Conservation (phyloP, 495 filamentous ascomycete species). For the Penicillium egyptiacum region DNA sequence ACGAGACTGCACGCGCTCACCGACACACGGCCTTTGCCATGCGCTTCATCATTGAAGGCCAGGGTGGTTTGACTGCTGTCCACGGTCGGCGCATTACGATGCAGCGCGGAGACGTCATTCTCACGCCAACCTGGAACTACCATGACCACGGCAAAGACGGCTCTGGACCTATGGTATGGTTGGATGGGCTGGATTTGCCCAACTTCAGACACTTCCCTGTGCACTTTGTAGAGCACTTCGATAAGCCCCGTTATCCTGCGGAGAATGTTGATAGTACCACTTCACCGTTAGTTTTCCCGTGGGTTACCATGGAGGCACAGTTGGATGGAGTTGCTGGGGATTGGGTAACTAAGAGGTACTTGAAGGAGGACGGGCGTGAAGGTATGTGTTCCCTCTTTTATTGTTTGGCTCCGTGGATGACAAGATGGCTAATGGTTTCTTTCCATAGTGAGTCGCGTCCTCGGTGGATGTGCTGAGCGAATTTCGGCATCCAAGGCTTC, state of each 20-base stretch:
- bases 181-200: slow-evolving; percentile 50
- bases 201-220: slow-evolving; percentile 47
- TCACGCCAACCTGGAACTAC: slow-evolving; percentile 52
- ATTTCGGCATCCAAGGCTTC: slow-evolving; percentile 27
- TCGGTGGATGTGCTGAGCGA: slow-evolving; percentile 43
- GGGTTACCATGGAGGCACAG: slow-evolving; percentile 35
- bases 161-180: slow-evolving; percentile 52
- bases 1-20: slow-evolving; percentile 50
- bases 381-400: slow-evolving; percentile 16
- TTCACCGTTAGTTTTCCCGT: slow-evolving; percentile 45
- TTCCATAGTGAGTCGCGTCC: slow-evolving; percentile 31
- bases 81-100: slow-evolving; percentile 48
- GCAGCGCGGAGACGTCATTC: slow-evolving; percentile 50
- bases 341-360: slow-evolving; percentile 32
- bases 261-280: slow-evolving; percentile 35
- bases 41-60: slow-evolving; percentile 52
- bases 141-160: slow-evolving; percentile 54
- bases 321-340: slow-evolving; percentile 28
- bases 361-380: slow-evolving; percentile 36
- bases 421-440: slow-evolving; percentile 16
- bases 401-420: slow-evolving; percentile 4
- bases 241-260: slow-evolving; percentile 42
- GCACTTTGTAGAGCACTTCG: slow-evolving; percentile 50
- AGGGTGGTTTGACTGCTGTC: slow-evolving; percentile 50
- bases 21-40: slow-evolving; percentile 52